Conservation (phyloP, 805 yeast species). For the Myxozyma nipponensis region DNA sequence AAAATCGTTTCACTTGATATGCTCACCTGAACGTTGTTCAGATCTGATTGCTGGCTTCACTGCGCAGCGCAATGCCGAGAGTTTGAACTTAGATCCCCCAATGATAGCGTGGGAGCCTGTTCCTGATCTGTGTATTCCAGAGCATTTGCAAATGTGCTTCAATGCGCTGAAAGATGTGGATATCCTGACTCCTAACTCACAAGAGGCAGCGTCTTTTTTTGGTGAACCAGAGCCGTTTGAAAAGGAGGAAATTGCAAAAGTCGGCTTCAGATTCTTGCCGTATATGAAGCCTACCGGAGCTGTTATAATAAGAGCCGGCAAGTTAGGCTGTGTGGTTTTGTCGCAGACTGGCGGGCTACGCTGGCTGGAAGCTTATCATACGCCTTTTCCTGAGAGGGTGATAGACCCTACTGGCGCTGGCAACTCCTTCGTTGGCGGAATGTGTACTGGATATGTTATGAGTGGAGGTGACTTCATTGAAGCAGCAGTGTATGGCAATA, state of each 20-base stretch:
- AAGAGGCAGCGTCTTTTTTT: conserved; percentile 69
- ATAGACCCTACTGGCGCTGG: conserved; percentile 96
- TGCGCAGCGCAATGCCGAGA: conserved; percentile 1
- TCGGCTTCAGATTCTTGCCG: conserved; percentile 44
- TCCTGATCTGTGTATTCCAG: conserved; percentile 66
- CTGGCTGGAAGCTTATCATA: conserved; percentile 76
- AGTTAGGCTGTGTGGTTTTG: conserved; percentile 57
- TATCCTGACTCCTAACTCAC: conserved; percentile 77
- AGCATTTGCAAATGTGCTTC: conserved; percentile 42
- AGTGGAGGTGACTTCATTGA: conserved; percentile 41
- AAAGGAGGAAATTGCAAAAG: conserved; percentile 41
- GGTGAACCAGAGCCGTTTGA: conserved; percentile 45
- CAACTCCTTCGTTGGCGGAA: conserved; percentile 80
- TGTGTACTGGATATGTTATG: conserved; percentile 57
- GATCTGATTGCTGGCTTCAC: conserved; percentile 41
- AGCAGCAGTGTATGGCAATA: conserved; percentile 61
- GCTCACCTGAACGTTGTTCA: conserved; percentile 61
- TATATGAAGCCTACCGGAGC: conserved; percentile 45
- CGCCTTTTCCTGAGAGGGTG: conserved; percentile 43
- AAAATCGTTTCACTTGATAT: conserved; percentile 62
- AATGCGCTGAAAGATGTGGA: conserved; percentile 46
- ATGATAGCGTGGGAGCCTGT: conserved; percentile 78
- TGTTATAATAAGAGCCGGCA: conserved; percentile 72
- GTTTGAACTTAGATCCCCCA: conserved; percentile 7
- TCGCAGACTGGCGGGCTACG: conserved; percentile 32